Conservation (phyloP, 108 stramenopile species). For the Fistulifera solaris region DNA sequence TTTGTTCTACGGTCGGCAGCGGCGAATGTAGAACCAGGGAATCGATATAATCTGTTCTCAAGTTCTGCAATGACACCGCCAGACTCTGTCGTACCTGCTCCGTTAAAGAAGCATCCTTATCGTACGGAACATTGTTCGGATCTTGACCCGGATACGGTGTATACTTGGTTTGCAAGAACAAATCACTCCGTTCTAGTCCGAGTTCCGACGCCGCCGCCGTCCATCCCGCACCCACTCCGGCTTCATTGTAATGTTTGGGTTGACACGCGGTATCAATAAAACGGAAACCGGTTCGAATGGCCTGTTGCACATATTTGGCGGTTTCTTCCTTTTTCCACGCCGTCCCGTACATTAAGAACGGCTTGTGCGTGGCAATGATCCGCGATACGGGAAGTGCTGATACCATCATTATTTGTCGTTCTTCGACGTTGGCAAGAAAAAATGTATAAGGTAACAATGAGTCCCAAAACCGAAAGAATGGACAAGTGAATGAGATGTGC, state of each 20-base stretch:
- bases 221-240: constrained; percentile 69
- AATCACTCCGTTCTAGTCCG: constrained; percentile 38
- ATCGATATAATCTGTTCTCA: constrained; percentile 77
- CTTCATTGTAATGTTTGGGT: constrained; percentile 83
- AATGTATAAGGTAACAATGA: too few relatives aligned
- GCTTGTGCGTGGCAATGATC: constrained; percentile 13
- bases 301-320: constrained; percentile 52
- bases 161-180: constrained; percentile 88
- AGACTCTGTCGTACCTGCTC: constrained; percentile 62
- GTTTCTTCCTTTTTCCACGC: constrained; percentile 90
- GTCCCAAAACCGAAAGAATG: too few relatives aligned
- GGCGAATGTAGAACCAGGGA: constrained; percentile 48
- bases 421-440: too few relatives aligned
- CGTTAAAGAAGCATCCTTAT: constrained; percentile 31
- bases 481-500: too few relatives aligned
- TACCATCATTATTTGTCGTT: background rate
- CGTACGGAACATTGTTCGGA: constrained; percentile 73
- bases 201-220: constrained; percentile 28
- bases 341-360: constrained; percentile 67
- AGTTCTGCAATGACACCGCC: constrained; percentile 48
- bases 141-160: constrained; percentile 76
- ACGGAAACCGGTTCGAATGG: constrained; percentile 75
- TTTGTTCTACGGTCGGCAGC: constrained; percentile 24
- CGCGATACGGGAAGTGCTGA: constrained; percentile 19
- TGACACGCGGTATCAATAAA: constrained; percentile 92